Evolutionary conservation across 805 yeast genomes (phyloP).

Genomic region (Dipodascus albidus): DNA sequence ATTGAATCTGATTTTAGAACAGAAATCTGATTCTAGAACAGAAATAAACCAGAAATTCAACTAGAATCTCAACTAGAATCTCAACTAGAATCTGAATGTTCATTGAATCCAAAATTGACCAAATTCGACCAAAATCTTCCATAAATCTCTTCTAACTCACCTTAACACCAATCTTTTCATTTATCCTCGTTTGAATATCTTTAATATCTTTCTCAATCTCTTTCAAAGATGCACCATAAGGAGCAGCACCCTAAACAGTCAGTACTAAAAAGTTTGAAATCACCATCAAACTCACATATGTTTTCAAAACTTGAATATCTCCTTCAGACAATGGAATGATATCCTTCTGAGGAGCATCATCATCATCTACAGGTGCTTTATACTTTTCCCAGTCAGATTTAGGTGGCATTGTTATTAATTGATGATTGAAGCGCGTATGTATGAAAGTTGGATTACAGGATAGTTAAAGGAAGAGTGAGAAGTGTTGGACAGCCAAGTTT

Average conservation of each 20-base stretch:
- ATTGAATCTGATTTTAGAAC: too few relatives aligned
- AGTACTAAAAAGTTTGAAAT: too few relatives aligned
- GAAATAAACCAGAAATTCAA: too few relatives aligned
- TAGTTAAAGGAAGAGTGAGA: not conserved
- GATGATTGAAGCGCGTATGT: not conserved
- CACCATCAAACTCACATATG: constrained; percentile 49
- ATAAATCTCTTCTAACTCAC: not conserved
- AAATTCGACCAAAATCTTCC: too few relatives aligned
- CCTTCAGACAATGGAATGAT: constrained; percentile 86
- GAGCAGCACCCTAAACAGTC: constrained; percentile 91
- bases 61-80: too few relatives aligned
- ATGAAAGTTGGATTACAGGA: not conserved
- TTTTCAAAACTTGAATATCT: constrained; percentile 92
- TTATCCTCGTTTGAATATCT: constrained; percentile 73
- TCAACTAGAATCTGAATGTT: too few relatives aligned
- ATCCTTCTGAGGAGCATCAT: constrained; percentile 50
- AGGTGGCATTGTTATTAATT: constrained; percentile 58
- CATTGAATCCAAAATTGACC: not conserved
- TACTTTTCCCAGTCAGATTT: constrained; percentile 98
- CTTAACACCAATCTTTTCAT: constrained; percentile 73
- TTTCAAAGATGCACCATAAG: constrained; percentile 75
- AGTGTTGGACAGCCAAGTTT: not conserved
- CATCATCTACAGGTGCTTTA: constrained; percentile 70
- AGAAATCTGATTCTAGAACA: too few relatives aligned
- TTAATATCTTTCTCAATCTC: constrained; percentile 78